Evolutionary conservation across 2,329 filamentous ascomycete genomes (phyloP).

Genomic region (Epichloe gansuensis): DNA sequence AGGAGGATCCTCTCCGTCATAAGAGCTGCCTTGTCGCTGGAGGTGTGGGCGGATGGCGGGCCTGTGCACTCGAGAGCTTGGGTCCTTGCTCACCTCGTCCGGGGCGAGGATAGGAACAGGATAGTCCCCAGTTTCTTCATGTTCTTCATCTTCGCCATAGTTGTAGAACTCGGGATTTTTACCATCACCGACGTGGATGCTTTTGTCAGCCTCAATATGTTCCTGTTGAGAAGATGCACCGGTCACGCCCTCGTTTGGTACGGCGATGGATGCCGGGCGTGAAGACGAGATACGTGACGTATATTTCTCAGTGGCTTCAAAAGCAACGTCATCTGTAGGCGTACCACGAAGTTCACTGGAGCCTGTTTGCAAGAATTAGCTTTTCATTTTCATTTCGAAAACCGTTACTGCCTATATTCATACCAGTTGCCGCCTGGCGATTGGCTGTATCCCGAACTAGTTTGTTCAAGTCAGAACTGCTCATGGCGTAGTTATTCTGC

Average conservation of each 20-base stretch:
- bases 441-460: constrained; percentile 64
- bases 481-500: constrained; percentile 67
- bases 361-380: constrained; percentile 34
- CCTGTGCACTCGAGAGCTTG: constrained; percentile 54
- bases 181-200: constrained; percentile 64
- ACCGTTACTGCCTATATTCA: not conserved
- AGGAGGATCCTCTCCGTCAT: constrained; percentile 42
- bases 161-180: constrained; percentile 26
- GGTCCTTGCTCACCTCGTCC: constrained; percentile 72
- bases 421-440: constrained; percentile 32
- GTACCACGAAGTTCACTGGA: constrained; percentile 54
- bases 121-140: constrained; percentile 48
- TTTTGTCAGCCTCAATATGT: constrained; percentile 37
- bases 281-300: constrained; percentile 65
- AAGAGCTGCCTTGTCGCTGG: constrained; percentile 48
- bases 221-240: constrained; percentile 16
- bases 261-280: constrained; percentile 31
- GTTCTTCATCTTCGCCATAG: constrained; percentile 32
- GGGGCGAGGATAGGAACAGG: constrained; percentile 74
- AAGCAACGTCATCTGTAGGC: constrained; percentile 83
- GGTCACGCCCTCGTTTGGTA: constrained; percentile 15
- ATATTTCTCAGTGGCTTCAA: constrained; percentile 77
- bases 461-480: constrained; percentile 80
- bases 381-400: no score
- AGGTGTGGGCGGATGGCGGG: constrained; percentile 71